Evolutionary conservation across 2,329 filamentous ascomycete genomes (phyloP), one percentile per base, ranked within the genome.

Genomic region (Magnaporthales sp.): DNA sequence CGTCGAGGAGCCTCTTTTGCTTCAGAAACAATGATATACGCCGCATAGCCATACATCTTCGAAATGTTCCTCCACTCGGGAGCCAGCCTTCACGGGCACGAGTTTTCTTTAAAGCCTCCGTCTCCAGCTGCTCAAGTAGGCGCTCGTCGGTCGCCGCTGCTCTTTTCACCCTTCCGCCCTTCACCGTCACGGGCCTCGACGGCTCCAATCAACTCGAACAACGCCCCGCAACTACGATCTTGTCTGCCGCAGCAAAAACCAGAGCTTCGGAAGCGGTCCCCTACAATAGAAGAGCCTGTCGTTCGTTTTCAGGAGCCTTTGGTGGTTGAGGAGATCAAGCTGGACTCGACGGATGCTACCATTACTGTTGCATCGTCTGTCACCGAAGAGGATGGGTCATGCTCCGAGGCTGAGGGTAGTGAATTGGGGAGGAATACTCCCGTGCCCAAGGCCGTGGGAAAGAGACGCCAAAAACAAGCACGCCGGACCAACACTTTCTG

Each of bases 401-500:
- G 77, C 51, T 80, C 81, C 27, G 78, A 83, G 65, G 70, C 80
- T 30, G 84, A 81, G 71, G 83, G 84, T 67, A 75, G 26, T 30
- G 63, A 54, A 15, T 11, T 10, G 15, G 30, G 61, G n/a, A 63
- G 62, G 30, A 38, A 29, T 8, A 11, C 74, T n/a, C 80, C 80
- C 65, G 76, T 79, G 4, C 6, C 30, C 10, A 64, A 46, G 63
- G 29, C n/a, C 22, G 22, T 19, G 32, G 27, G 63, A 27, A 32
- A 32, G 15, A 32, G 26, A 5, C 31, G 38, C 22, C 63, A 27
- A n/a, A 46, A 38, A 54, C 27, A 29, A 0, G 76, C 79, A 4
- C 81, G 86, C 68, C 83, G 81, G 65, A 88, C 85, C 73, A 91
- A 88, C 2, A 83, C 81, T 7, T 92, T 85, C 74, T 81, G 86